Percentiles rank a stretch among this genome's conserved stretches.
Conservation (phyloP, 164 flowering plant species). For the Vitis vinifera region DNA sequence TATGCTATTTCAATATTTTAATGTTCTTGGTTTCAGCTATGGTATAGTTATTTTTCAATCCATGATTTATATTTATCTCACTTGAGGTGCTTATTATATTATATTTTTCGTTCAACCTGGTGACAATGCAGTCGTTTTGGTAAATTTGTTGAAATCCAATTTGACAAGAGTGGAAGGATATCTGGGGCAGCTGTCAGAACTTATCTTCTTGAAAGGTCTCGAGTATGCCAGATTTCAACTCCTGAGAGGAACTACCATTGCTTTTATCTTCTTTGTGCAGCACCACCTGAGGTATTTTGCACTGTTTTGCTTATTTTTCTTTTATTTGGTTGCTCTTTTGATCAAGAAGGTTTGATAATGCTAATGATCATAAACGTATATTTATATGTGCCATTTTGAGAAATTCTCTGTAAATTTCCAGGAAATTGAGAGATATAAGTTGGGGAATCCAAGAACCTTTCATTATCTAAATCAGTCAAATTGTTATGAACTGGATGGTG, state of each 20-base stretch:
- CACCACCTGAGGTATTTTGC: slow-evolving; percentile 21
- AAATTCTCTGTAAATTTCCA: not conserved
- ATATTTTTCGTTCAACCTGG: not conserved
- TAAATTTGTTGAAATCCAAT: slow-evolving; percentile 28
- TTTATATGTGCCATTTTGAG: not conserved
- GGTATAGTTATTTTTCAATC: too few relatives aligned
- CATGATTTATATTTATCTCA: too few relatives aligned
- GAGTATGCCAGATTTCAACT: slow-evolving; percentile 25
- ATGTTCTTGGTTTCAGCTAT: not conserved
- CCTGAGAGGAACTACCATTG: slow-evolving; percentile 29
- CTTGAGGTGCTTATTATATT: not conserved
- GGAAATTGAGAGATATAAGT: slow-evolving; percentile 20
- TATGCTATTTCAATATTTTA: not conserved
- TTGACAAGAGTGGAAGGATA: slow-evolving; percentile 26
- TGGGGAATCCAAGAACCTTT: slow-evolving; percentile 19
- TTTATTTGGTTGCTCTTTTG: not conserved
- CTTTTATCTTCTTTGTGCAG: slow-evolving; percentile 26
- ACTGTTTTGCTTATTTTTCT: not conserved
- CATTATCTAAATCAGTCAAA: slow-evolving; percentile 24
- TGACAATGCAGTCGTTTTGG: slow-evolving; percentile 22
- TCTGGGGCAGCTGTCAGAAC: slow-evolving; percentile 24
- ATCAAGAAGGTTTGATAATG: too few relatives aligned
- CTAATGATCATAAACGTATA: too few relatives aligned
- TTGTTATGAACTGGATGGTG: slow-evolving; percentile 23
- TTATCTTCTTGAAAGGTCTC: slow-evolving; percentile 20